Evolutionary conservation across 1,139 yeast genomes (phyloP), one percentile per base, ranked within the genome.

Genomic region (Suzukiozyma palmioleophila): DNA sequence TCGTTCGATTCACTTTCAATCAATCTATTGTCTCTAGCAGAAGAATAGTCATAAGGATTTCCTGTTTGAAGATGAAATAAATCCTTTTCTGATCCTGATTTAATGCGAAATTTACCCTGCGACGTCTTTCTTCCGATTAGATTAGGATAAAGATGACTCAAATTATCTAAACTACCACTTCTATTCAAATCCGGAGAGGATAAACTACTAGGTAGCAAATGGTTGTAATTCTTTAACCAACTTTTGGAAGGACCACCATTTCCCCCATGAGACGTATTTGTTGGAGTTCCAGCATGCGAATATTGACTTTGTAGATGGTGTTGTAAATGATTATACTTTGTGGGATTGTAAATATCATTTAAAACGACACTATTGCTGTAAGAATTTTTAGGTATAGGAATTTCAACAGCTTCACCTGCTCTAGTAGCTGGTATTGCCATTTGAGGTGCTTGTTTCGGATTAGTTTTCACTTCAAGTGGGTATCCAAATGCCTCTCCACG

Each of bases 361-460:
- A 45, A 37, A 4, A 15, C 31, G 6, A 28, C 14, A 8, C 31
- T 28, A 32, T 37, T 43, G 12, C 51, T 51, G 51, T 48, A 54
- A 6, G 61, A 53, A 26, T 56, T 61, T 44, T 62, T 59, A 12
- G 68, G 55, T 1, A 77, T 72, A 1, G 86, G 83, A 16, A 85
- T 84, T 53, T 85, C 94, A 5, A 85, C 77, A 0, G 92, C 76
- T 50, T 81, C 94, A 2, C 95, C 95, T 26, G 79, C 75, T 43
- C 89, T 62, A 0, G 94, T 84, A 0, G 95, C 85, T 0, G 95
- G 92, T 31, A 86, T 86, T 0, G 95, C 86, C 82, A 86, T 79
- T 14, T 33, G 36, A 1, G 90, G 92, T 0, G 90, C 83, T 2
- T 83, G 85, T 8, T 80, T 75, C 2, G 84, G 81, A 39, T 52